A percentile compares a stretch with the other conserved stretches of the same genome.
These are phyloP conservation scores for Magnusiomyces tetraspermus DNA, from an alignment of 1,139 yeast genomes.

Conservation along the genomic window DNA sequence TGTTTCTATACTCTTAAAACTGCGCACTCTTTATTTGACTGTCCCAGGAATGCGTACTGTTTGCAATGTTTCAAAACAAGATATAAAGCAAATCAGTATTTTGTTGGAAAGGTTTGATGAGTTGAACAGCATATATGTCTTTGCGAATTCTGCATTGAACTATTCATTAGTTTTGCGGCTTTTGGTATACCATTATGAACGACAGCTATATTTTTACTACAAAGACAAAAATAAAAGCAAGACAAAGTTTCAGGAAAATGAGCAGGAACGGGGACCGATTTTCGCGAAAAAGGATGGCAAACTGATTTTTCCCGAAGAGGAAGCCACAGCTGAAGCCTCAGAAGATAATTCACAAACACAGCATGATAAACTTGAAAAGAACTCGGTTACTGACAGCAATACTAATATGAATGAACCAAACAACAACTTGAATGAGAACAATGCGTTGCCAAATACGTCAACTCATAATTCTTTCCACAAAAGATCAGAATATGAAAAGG, in stretches of 20 bases:
- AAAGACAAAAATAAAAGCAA: background rate
- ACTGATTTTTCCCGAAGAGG: no score
- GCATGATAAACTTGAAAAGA: background rate
- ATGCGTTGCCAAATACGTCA: background rate
- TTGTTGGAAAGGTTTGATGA: constrained; percentile 32
- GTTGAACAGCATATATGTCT: constrained; percentile 21
- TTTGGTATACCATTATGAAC: constrained; percentile 25
- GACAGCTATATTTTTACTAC: constrained; percentile 17
- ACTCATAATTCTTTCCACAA: constrained; percentile 12
- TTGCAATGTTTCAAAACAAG: constrained; percentile 40
- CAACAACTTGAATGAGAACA: background rate
- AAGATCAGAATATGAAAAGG: constrained; percentile 5
- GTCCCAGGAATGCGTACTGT: constrained; percentile 35
- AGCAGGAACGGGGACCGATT: background rate
- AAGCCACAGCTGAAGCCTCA: constrained; percentile 11
- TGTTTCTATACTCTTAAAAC: constrained; percentile 53
- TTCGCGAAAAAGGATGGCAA: background rate
- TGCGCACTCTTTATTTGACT: constrained; percentile 47
- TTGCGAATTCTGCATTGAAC: constrained; percentile 23
- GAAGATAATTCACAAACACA: constrained; percentile 12
- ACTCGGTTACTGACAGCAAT: background rate
- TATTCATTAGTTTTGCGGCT: constrained; percentile 25
- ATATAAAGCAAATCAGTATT: constrained; percentile 39
- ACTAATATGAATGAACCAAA: background rate
- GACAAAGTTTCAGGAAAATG: background rate